phyloP scores from a whole-genome alignment of 495 filamentous ascomycete genomes.

The Talaromyces proteolyticus region DNA sequence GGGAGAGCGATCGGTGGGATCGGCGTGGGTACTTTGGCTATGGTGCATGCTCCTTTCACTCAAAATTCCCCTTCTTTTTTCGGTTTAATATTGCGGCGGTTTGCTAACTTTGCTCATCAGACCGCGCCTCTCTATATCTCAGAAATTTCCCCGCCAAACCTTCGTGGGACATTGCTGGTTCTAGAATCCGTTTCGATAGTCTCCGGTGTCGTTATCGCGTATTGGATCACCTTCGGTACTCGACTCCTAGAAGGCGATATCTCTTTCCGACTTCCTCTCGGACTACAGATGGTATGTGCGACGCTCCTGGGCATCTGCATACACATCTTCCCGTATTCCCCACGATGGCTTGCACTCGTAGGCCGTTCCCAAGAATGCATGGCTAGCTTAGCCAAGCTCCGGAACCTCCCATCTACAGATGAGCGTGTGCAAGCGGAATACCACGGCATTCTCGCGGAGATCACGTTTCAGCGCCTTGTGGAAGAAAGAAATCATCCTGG shows the following conservation, averaged over 20 bases:
- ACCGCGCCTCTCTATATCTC: constrained; percentile 42
- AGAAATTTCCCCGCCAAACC: constrained; percentile 35
- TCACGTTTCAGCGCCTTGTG: not conserved
- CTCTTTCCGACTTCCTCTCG: constrained; percentile 57
- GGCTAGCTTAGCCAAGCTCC: constrained; percentile 53
- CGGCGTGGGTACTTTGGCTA: constrained; percentile 23
- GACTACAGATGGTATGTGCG: constrained; percentile 53
- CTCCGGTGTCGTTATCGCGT: constrained; percentile 69
- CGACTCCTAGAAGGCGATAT: constrained; percentile 68
- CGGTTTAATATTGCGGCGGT: not conserved
- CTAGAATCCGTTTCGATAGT: constrained; percentile 70
- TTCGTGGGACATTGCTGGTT: constrained; percentile 61
- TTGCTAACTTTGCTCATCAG: constrained; percentile 43
- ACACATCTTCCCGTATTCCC: constrained; percentile 68
- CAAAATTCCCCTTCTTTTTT: not conserved
- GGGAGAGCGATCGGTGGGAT: constrained; percentile 24
- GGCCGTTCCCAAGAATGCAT: constrained; percentile 58
- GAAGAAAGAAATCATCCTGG: not conserved
- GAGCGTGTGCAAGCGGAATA: not conserved
- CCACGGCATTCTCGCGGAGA: not conserved
- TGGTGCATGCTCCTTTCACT: no score
- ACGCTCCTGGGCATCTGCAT: constrained; percentile 57
- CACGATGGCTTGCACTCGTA: constrained; percentile 64
- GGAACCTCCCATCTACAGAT: constrained; percentile 24
- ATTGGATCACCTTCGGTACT: constrained; percentile 63